Percentiles rank a stretch among this genome's conserved stretches.
Conservation (phyloP, 495 filamentous ascomycete genomes). For the Saxophila tyrrhenica region DNA sequence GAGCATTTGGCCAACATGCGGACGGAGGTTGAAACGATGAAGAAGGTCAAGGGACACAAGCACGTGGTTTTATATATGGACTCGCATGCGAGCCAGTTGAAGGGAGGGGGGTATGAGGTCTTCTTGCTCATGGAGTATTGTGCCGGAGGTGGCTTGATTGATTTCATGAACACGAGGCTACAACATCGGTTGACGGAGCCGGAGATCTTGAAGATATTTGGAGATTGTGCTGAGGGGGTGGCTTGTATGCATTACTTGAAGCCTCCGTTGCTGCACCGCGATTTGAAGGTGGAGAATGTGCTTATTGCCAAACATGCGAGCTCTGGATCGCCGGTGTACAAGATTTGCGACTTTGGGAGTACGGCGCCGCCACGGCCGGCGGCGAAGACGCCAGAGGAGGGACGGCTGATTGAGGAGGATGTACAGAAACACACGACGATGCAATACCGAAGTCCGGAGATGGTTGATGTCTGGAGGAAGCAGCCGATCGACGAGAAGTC, state of each 20-base stretch:
- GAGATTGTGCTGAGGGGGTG: slow-evolving; percentile 88
- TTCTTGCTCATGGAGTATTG: slow-evolving; percentile 96
- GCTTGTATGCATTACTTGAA: slow-evolving; percentile 99
- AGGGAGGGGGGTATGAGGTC: slow-evolving; percentile 90
- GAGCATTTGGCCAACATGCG: slow-evolving; percentile 88
- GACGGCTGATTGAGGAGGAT: slow-evolving; percentile 86
- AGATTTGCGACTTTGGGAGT: slow-evolving; percentile 96
- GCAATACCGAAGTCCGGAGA: slow-evolving; percentile 95
- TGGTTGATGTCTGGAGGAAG: slow-evolving; percentile 95
- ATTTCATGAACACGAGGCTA: slow-evolving; percentile 98
- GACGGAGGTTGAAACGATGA: slow-evolving; percentile 99
- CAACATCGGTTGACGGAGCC: slow-evolving; percentile 96
- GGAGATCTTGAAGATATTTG: slow-evolving; percentile 93
- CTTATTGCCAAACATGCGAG: slow-evolving; percentile 61
- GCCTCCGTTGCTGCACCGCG: slow-evolving; percentile 82
- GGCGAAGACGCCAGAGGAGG: slow-evolving; percentile 74
- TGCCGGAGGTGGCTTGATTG: slow-evolving; percentile 78
- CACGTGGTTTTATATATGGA: slow-evolving; percentile 97
- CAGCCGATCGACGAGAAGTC: slow-evolving; percentile 98
- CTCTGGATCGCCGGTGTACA: slow-evolving; percentile 51
- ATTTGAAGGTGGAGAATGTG: slow-evolving; percentile 97
- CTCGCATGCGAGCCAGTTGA: slow-evolving; percentile 88
- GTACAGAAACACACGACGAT: slow-evolving; percentile 94
- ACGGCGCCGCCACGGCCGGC: slow-evolving; percentile 73
- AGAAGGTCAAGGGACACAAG: slow-evolving; percentile 89